A percentile compares a stretch with the other conserved stretches of the same genome.
These are phyloP conservation scores for Inga oerstediana DNA, from an alignment of 306 rosid genomes.

Conservation along the genomic window DNA sequence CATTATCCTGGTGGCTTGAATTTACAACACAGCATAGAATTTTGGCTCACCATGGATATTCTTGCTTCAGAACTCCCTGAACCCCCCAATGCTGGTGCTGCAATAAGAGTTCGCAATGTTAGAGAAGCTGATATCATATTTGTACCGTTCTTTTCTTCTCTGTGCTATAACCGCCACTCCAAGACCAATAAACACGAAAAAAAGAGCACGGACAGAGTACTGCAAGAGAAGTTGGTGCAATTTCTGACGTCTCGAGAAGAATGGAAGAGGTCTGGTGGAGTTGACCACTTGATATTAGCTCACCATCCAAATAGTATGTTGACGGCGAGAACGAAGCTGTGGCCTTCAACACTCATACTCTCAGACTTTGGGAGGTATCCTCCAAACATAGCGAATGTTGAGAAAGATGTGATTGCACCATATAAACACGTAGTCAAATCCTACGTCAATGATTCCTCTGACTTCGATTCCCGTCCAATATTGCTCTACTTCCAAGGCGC, in stretches of 20 bases:
- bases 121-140: constrained; percentile 76
- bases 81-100: constrained; percentile 47
- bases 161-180: constrained; percentile 62
- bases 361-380: constrained; percentile 90
- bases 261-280: constrained; percentile 75
- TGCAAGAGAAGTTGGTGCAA: constrained; percentile 59
- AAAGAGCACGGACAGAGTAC: constrained; percentile 51
- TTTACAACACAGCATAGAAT: constrained; percentile 80
- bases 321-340: constrained; percentile 64
- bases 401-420: constrained; percentile 83
- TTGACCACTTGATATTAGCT: constrained; percentile 79
- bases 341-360: constrained; percentile 79
- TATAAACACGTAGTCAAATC: constrained; percentile 64
- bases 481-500: constrained; percentile 88
- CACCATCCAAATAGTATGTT: constrained; percentile 85
- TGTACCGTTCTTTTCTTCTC: constrained; percentile 82
- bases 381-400: constrained; percentile 67
- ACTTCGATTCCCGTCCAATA: constrained; percentile 61
- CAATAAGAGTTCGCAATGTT: constrained; percentile 55
- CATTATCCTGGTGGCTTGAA: constrained; percentile 78
- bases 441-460: constrained; percentile 57
- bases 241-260: constrained; percentile 57
- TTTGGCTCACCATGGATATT: constrained; percentile 78
- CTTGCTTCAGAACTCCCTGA: constrained; percentile 69
- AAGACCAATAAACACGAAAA: constrained; percentile 37